Base-by-base conservation (phyloP, 208 protist species). In the Phytomonas sp. region DNA sequence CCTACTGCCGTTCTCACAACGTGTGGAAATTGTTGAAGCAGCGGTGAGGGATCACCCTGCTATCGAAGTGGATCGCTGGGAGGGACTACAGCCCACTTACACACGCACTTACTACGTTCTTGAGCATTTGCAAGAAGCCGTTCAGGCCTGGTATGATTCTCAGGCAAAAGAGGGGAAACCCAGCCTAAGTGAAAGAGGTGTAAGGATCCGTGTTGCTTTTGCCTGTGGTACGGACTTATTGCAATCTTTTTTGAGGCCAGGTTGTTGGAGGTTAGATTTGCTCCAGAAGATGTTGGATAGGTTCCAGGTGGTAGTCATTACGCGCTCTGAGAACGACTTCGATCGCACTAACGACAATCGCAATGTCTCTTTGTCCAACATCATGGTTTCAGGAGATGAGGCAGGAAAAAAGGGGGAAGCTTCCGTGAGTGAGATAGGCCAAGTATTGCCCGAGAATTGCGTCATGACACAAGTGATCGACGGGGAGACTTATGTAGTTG, bases 211-310 rank as follows among this genome's bases (percentile, higher is more conserved):
- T 15, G 78, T 93, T 8, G 62, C 84, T 7, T 73, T 93, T 40
- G 79, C 75, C 5, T 96, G 91, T 75, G 91, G 91, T 11, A 77
- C 78, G 9, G 91, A 96, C 62, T 56, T 96, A 4, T 93, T 91
- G 65, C 76, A 63, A 0, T 88, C 86, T 34, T 96, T 96, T 74
- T 83, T 86, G 62, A 64, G 36, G 0, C 85, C 85, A 0, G 78
- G 80, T 28, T 87, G 82, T 67, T 96, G 91, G 88, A 64, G 74
- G 0, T 72, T 93, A n/a, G 33, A 71, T 20, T 60, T 89, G 32
- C 80, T 96, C 37, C 70, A 78, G 56, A 43, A 51, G 60, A 72
- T 96, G 4, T 72, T 96, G 4, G 78, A 89, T 40, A 30, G 51
- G 15, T 92, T 93, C 68, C 61, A 63, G 5, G 13, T 95, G 1